These are phyloP conservation scores for Chaetomium strumarium DNA, from an alignment of 2,329 filamentous ascomycete species.

Conservation along the genomic window DNA sequence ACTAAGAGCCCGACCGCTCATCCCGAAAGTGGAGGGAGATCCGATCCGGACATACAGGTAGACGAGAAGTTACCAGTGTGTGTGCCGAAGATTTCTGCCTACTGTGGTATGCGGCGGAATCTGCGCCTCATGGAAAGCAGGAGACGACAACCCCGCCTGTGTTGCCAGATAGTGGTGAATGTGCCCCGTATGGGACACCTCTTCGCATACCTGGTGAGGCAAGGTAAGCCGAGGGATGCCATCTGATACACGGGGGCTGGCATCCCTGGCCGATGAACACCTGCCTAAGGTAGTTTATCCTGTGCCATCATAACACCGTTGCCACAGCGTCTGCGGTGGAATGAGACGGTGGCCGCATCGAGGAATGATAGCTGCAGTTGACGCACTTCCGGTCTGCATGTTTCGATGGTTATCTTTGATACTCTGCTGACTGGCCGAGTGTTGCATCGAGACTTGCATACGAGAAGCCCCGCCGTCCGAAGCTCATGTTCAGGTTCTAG, in stretches of 20 bases:
- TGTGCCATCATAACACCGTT: neutral
- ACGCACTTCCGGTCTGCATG: neutral
- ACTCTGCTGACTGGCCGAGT: neutral
- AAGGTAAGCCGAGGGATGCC: constrained; percentile 1
- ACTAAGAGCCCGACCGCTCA: neutral
- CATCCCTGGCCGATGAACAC: neutral
- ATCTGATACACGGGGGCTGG: neutral
- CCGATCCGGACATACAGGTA: no score
- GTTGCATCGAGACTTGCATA: constrained; percentile 5
- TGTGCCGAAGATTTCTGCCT: neutral
- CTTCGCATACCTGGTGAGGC: no score
- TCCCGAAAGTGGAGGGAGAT: no score
- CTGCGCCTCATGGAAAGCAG: neutral
- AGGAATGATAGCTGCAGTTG: neutral
- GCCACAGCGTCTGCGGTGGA: neutral
- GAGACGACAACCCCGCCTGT: neutral
- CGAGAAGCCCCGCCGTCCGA: constrained; percentile 6
- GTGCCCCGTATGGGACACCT: neutral
- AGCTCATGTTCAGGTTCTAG: neutral
- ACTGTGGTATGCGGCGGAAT: neutral
- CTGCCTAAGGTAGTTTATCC: neutral
- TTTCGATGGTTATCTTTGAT: neutral
- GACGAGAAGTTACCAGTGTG: neutral
- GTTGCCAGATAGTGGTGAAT: neutral
- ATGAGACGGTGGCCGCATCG: neutral